Base-by-base conservation (phyloP, 352 stramenopile genomes). In the Aphanomyces invadans region DNA sequence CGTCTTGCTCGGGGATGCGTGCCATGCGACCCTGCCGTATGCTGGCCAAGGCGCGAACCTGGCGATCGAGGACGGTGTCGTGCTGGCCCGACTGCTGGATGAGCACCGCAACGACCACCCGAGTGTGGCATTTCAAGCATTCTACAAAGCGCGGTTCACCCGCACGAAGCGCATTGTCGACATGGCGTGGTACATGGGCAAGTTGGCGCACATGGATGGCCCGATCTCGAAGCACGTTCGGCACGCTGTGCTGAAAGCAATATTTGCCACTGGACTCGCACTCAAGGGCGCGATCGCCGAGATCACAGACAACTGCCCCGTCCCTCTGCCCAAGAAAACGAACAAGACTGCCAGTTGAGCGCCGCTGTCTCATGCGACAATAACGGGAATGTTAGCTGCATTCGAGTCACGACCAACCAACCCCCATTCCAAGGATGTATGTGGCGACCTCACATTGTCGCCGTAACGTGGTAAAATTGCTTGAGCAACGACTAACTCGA, bases 161-260 rank as follows among this genome's bases (percentile, higher is more conserved):
- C 44, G 44, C 4, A 52, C 44, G 44, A 52, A 52, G 23, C 7
- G 44, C 4, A 19, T 52, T 9, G 44, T 52, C 4, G 44, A 52
- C 44, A 52, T 52, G 44, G 44, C 44, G 44, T 52, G 44, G 44
- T 52, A 52, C 23, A n/a, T 52, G 44, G 44, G 44, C 44, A 52
- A 52, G 23, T 23, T 52, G 9, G 23, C 12, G 21, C 44, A 52
- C 9, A 21, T 52, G 44, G 44, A 52, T 19, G 44, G 44, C 12
- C 9, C 23, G 4, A 19, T 52, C 4, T 9, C 12, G 21, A 4
- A 19, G 12, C 12, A 7, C 4, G 9, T 52, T 19, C 44, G 44
- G 5, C 10, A 52, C 19, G 44, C 44, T 19, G 21, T 25, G 21
- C 21, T 52, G 9, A n/a, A 25, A n/a, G 12, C 12, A 7, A 4